Evolutionary conservation across 257 asterid species (phyloP).

Genomic region (Cinchona pubescens): DNA sequence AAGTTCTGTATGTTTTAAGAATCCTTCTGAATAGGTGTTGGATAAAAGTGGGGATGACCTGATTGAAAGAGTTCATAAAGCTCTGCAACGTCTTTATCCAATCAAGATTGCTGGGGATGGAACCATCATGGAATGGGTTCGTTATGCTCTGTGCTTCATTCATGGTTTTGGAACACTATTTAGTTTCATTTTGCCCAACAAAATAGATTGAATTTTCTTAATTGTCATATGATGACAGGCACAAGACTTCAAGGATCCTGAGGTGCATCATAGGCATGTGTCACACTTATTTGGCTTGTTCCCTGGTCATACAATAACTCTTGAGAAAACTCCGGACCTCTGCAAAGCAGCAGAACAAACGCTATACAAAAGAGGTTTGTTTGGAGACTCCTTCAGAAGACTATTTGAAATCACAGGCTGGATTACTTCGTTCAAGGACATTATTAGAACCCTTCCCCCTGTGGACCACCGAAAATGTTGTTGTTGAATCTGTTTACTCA

Average conservation of each 20-base stretch:
- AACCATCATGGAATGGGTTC: constrained; percentile 84
- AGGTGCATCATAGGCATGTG: constrained; percentile 68
- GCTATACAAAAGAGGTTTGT: constrained; percentile 59
- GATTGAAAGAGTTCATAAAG: constrained; percentile 53
- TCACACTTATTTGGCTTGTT: constrained; percentile 76
- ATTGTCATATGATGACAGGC: constrained; percentile 41
- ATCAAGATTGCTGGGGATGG: constrained; percentile 63
- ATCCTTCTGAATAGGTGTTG: constrained; percentile 41
- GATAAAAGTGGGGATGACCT: constrained; percentile 47
- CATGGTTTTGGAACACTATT: neutral
- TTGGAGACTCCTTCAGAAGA: neutral
- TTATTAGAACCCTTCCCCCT: neutral
- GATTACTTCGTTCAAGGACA: neutral
- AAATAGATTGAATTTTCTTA: neutral
- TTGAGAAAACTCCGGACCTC: constrained; percentile 50
- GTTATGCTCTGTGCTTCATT: constrained; percentile 15
- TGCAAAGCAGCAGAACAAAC: constrained; percentile 64
- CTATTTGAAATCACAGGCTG: neutral
- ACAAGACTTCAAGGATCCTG: constrained; percentile 63
- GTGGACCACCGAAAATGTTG: neutral
- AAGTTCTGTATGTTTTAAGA: neutral
- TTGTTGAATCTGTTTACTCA: neutral
- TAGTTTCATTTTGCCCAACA: neutral
- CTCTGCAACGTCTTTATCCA: constrained; percentile 57
- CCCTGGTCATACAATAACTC: constrained; percentile 63